These are phyloP conservation scores for Vigna reflexopilosa DNA, from an alignment of 306 rosid genomes.

Conservation along the genomic window DNA sequence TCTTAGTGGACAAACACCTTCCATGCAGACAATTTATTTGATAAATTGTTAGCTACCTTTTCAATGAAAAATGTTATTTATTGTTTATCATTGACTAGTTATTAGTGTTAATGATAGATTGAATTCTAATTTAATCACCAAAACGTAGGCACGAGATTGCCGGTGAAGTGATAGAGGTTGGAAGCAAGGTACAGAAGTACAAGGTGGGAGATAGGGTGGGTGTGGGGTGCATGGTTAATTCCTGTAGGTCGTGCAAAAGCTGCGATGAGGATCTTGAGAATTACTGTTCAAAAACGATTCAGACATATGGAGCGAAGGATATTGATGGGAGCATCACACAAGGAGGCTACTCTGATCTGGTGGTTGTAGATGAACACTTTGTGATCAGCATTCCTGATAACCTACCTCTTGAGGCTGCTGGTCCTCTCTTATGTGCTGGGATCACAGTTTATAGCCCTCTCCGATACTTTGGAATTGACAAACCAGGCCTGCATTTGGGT, in stretches of 20 bases:
- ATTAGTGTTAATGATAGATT: background rate
- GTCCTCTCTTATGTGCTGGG: conserved; percentile 41
- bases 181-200: conserved; percentile 54
- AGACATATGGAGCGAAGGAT: conserved; percentile 43
- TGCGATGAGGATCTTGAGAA: conserved; percentile 47
- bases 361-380: conserved; percentile 43
- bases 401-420: conserved; percentile 47
- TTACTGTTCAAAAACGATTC: conserved; percentile 52
- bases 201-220: conserved; percentile 62
- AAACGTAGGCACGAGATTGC: conserved; percentile 55
- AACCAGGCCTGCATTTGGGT: conserved; percentile 46
- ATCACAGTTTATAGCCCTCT: conserved; percentile 59
- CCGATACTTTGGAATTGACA: conserved; percentile 43
- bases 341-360: conserved; percentile 38
- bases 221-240: conserved; percentile 53
- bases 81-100: no score
- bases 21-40: no score
- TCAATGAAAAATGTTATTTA: no score
- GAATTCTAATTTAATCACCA: conserved; percentile 9
- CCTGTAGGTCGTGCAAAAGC: conserved; percentile 57
- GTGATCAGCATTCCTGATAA: conserved; percentile 44
- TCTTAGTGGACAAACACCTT: no score
- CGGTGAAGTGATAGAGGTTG: conserved; percentile 53
- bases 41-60: no score
- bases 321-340: conserved; percentile 52